phyloP scores from a whole-genome alignment of 495 filamentous ascomycete species.

The Aspergillus biplanus region DNA sequence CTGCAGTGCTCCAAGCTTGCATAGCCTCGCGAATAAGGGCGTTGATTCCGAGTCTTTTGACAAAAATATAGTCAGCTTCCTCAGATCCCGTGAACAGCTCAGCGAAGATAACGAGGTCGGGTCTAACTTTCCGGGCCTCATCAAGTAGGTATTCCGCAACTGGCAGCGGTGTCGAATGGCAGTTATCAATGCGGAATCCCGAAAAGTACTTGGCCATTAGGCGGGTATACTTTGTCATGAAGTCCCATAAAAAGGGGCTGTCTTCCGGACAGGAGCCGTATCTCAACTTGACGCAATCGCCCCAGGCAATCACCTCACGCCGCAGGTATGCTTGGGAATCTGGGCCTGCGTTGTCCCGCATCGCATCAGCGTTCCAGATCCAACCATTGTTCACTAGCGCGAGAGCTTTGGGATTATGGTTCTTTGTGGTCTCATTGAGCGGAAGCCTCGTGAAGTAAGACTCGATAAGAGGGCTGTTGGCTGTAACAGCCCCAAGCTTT shows the following conservation, averaged over 20 bases:
- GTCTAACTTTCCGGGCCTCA: constrained; percentile 83
- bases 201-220: constrained; percentile 95
- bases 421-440: constrained; percentile 73
- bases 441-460: constrained; percentile 94
- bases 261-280: constrained; percentile 83
- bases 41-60: constrained; percentile 87
- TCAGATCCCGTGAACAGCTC: constrained; percentile 97
- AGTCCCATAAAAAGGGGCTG: constrained; percentile 92
- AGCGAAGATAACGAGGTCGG: constrained; percentile 88
- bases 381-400: constrained; percentile 96
- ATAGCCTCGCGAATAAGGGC: constrained; percentile 94
- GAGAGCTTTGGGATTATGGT: constrained; percentile 75
- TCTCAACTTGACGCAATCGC: constrained; percentile 95
- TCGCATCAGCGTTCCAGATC: constrained; percentile 96
- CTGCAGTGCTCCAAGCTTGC: constrained; percentile 95
- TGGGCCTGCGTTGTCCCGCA: constrained; percentile 91
- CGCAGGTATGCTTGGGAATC: constrained; percentile 87
- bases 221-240: constrained; percentile 89
- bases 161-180: constrained; percentile 92
- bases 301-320: constrained; percentile 96
- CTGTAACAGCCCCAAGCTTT: constrained; percentile 77
- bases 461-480: constrained; percentile 83
- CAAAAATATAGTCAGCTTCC: constrained; percentile 93
- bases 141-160: constrained; percentile 95
- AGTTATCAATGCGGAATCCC: constrained; percentile 97